Base-by-base conservation (phyloP, 306 rosid species). In the Rosa chinensis region DNA sequence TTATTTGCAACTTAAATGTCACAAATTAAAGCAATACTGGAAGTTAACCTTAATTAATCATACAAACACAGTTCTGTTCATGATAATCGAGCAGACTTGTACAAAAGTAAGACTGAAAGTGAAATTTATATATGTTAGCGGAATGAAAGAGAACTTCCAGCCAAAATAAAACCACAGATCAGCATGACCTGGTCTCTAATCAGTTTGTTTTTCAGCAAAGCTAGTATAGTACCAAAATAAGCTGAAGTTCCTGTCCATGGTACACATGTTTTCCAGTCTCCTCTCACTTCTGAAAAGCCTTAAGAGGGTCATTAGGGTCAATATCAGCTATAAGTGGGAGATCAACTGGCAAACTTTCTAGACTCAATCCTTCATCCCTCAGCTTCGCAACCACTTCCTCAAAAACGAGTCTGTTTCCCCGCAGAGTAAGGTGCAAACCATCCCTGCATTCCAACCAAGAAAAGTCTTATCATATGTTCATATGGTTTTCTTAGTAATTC, bases 351-450 rank as follows among this genome's bases (percentile, higher is more conserved):
- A 93, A 4, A 50, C 78, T 75, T 78, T 91, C 95, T 43, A 76
- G 37, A 76, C 83, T 84, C 80, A 87, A 66, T 20, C 88, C 91
- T 86, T 71, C 85, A 18, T 85, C 92, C 76, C 72, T 83, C 81
- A 93, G 89, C 89, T 80, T 90, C 78, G 16, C 25, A 32, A 91
- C 75, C 50, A 93, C 90, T 84, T 89, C 95, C 64, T 91, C 87
- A 79, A 84, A 91, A 80, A 93, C 97, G n/a, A 91, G 40, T 79
- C 66, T 80, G 80, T 89, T 91, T 20, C 98, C 98, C 53, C 66
- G 67, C 32, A 35, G 82, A 45, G 87, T 73, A 8, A 93, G 95
- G 87, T 93, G 98, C 87, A 93, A 86, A 49, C 97, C 97, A 63
- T 93, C 98, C 53, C 97, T 93, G 91, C 85, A 81, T 70, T 66